These are phyloP conservation scores for Trichopus zeylanicus DNA, from an alignment of 116 monocot genomes.

Conservation along the genomic window DNA sequence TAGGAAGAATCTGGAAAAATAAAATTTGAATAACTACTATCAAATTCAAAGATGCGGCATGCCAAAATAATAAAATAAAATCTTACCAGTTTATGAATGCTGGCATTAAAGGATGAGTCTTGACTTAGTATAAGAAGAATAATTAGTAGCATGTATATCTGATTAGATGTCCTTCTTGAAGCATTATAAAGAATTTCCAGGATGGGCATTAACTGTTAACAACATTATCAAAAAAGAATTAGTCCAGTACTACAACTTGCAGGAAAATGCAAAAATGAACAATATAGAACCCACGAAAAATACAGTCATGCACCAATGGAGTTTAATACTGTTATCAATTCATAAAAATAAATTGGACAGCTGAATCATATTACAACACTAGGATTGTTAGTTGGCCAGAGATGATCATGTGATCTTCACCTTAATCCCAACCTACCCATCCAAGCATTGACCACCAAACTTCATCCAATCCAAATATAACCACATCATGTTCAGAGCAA, in stretches of 20 bases:
- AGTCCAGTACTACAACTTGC: conserved; percentile 1
- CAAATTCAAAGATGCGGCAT: background rate
- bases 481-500: too few relatives aligned
- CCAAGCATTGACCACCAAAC: too few relatives aligned
- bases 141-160: conserved; percentile 93
- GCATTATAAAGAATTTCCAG: conserved; percentile 96
- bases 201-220: conserved; percentile 85
- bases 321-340: background rate
- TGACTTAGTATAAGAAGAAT: conserved; percentile 97
- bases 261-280: background rate
- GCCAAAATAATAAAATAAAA: conserved; percentile 1
- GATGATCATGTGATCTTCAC: too few relatives aligned
- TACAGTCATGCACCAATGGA: background rate
- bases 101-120: conserved; percentile 98
- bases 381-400: too few relatives aligned
- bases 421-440: too few relatives aligned
- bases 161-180: conserved; percentile 81
- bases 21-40: background rate
- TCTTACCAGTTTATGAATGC: conserved; percentile 92
- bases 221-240: conserved; percentile 5
- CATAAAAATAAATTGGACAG: background rate
- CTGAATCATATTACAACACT: background rate
- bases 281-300: background rate
- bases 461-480: too few relatives aligned
- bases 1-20: conserved; percentile 24